Evolutionary conservation across 2,329 filamentous ascomycete species (phyloP), one percentile per base, ranked within the genome.

Genomic region (Exophiala alcalophila): DNA sequence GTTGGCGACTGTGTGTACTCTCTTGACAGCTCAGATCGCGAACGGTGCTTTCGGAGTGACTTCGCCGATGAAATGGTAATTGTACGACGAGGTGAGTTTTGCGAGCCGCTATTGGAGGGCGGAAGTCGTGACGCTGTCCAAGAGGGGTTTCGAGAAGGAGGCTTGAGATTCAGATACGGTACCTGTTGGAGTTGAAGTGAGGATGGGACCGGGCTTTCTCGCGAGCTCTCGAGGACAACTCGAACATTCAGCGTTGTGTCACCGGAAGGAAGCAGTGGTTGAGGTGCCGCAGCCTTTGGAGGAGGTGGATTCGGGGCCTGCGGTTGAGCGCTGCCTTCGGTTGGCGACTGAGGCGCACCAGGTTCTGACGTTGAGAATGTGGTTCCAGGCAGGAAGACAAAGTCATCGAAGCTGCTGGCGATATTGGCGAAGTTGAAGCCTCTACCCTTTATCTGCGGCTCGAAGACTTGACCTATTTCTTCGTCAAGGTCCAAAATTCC

Each of bases 381-480:
- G 20, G 65, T 67, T 4, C 69, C 68, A 4, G 69, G 67, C 63
- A 72, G 65, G 24, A 59, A 60, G 2, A 71, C 67, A 42, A 71
- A 72, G 15, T 70, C 63, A 30, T 72, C 68, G 26, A 72, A 62
- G 6, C 56, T 59, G 35, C 58, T 61, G 25, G 61, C 62, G 19
- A 72, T 35, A 8, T 60, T 59, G 3, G 68, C 68, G 53, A 72
- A 73, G 43, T 72, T 73, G 55, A 70, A 73, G 0, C 69, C 67
- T 21, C 56, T 58, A 4, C 48, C 54, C 2, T 57, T 52, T 11
- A 58, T 54, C 1, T 55, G 49, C 4, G 68, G 67, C 24, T 63
- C 55, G 43, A 73, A 72, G 4, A 61, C 58, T 47, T 73, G 70
- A 1, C 70, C 70, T 19, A 71, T 57, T 31, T 71, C 63, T 7